A percentile compares a stretch with the other conserved stretches of the same genome.
Evolutionary conservation across 345 rosid genomes (phyloP).

Genomic region (Eucalyptus decipiens): DNA sequence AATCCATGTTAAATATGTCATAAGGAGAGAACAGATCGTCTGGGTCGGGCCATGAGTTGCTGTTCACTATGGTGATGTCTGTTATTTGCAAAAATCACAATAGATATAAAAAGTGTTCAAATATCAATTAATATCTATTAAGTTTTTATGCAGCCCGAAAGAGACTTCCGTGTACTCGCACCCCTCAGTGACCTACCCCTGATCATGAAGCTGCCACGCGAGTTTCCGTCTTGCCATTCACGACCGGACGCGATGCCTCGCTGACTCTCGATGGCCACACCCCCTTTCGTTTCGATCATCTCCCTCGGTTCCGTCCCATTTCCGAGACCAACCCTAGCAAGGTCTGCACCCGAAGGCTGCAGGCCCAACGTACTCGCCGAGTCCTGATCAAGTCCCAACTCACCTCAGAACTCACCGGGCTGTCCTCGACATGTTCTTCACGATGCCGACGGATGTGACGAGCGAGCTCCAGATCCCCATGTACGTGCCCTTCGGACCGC

Average conservation of each 20-base stretch:
- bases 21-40: neutral
- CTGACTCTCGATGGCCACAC: neutral
- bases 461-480: too few species aligned
- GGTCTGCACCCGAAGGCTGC: neutral
- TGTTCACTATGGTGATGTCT: neutral
- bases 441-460: neutral
- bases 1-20: neutral
- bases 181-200: neutral
- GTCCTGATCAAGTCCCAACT: neutral
- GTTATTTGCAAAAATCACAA: neutral
- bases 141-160: neutral
- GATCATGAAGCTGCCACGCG: slow-evolving; percentile 2
- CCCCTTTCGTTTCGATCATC: slow-evolving; percentile 14
- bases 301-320: neutral
- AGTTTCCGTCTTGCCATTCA: neutral
- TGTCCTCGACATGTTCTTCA: slow-evolving; percentile 36
- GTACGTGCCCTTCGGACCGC: too few species aligned
- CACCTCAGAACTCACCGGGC: slow-evolving; percentile 21
- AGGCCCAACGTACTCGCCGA: slow-evolving; percentile 10
- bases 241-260: neutral
- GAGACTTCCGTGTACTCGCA: neutral
- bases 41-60: neutral
- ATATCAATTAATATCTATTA: too few species aligned
- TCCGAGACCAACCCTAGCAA: neutral
- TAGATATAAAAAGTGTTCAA: neutral